Evolutionary conservation across 2,329 filamentous ascomycete species (phyloP).

Genomic region (Ophiobolus disseminans): DNA sequence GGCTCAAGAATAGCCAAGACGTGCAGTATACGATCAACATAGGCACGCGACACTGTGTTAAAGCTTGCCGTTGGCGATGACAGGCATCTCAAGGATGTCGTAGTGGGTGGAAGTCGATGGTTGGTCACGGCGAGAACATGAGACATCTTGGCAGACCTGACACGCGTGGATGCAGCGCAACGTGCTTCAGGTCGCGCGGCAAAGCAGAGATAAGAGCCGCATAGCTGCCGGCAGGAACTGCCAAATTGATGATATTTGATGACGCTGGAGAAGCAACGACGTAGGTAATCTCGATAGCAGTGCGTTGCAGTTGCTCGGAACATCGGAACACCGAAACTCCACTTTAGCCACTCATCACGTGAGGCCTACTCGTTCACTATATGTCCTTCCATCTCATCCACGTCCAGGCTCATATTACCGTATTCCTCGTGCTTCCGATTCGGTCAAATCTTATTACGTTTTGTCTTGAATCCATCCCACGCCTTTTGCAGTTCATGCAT

Average conservation of each 20-base stretch:
- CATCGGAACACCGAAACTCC: too few species aligned
- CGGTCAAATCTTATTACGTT: too few species aligned
- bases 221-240: constrained; percentile 2
- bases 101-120: constrained; percentile 12
- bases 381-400: too few species aligned
- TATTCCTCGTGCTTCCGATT: too few species aligned
- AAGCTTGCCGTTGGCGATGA: constrained; percentile 4
- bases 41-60: constrained; percentile 1
- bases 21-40: constrained; percentile 14
- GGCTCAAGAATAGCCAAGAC: constrained; percentile 24
- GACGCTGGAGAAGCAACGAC: too few species aligned
- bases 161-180: constrained; percentile 29
- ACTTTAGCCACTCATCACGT: too few species aligned
- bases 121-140: constrained; percentile 24
- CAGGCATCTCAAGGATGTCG: constrained; percentile 3
- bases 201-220: constrained; percentile 10
- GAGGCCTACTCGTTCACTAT: too few species aligned
- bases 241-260: background rate
- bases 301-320: too few species aligned
- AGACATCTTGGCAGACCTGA: constrained; percentile 39
- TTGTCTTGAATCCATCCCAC: too few species aligned
- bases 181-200: constrained; percentile 25
- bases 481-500: too few species aligned
- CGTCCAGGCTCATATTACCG: too few species aligned
- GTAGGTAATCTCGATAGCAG: too few species aligned